A percentile compares a stretch with the other conserved stretches of the same genome.
Conservation (phyloP, 2,329 filamentous ascomycete genomes). For the Pyrenochaeta sp. region DNA sequence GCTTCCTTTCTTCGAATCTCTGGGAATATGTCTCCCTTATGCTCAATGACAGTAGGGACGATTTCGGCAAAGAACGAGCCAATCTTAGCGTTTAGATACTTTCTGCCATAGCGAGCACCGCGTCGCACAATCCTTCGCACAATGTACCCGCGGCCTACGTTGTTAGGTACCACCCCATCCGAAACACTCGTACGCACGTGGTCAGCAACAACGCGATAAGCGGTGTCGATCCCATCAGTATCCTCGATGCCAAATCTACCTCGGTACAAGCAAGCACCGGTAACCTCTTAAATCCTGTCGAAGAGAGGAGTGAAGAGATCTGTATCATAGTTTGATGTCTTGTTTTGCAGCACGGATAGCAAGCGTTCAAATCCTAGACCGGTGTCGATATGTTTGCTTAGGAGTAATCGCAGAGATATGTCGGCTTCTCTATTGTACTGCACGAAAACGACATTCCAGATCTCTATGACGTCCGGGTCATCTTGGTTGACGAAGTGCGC, state of each 20-base stretch:
- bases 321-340: conserved; percentile 93
- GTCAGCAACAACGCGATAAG: conserved; percentile 94
- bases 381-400: conserved; percentile 95
- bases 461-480: conserved; percentile 94
- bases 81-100: conserved; percentile 94
- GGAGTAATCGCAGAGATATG: conserved; percentile 80
- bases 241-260: conserved; percentile 95
- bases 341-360: conserved; percentile 91
- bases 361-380: conserved; percentile 96
- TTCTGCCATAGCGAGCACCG: conserved; percentile 91
- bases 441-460: conserved; percentile 99
- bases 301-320: conserved; percentile 96
- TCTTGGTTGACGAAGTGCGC: conserved; percentile 91
- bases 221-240: conserved; percentile 89
- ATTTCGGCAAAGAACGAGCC: conserved; percentile 95
- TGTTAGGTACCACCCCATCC: conserved; percentile 93
- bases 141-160: conserved; percentile 94
- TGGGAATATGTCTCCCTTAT: conserved; percentile 95
- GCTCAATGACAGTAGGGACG: conserved; percentile 85
- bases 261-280: conserved; percentile 80
- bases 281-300: conserved; percentile 82
- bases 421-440: conserved; percentile 96
- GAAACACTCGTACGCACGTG: conserved; percentile 88
- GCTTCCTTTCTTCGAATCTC: conserved; percentile 87
- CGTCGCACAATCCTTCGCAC: conserved; percentile 89